These are phyloP conservation scores for Saksenaea oblongispora DNA, from an alignment of 371 early-diverging fungal genomes.

Conservation along the genomic window DNA sequence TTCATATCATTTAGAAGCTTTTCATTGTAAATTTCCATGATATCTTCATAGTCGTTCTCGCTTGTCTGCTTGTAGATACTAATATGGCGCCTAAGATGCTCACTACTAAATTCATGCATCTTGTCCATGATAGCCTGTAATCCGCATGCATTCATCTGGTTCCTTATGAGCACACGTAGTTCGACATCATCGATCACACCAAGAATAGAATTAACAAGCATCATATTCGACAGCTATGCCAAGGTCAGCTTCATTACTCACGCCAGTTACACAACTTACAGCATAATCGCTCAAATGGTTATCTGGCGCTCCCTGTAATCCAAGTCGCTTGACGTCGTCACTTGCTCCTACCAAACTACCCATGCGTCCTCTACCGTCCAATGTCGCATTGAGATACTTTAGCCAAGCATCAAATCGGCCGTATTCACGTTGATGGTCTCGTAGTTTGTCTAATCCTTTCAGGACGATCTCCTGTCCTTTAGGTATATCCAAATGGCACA, in stretches of 20 bases:
- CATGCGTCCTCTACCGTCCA: constrained; percentile 80
- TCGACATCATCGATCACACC: constrained; percentile 80
- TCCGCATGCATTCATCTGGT: constrained; percentile 76
- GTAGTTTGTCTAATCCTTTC: constrained; percentile 66
- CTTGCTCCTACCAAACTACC: constrained; percentile 82
- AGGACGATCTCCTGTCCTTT: constrained; percentile 81
- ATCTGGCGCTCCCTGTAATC: constrained; percentile 61
- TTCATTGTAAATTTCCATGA: constrained; percentile 77
- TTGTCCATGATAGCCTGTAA: constrained; percentile 73
- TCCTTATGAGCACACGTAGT: constrained; percentile 73
- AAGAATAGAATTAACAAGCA: constrained; percentile 81
- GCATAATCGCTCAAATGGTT: constrained; percentile 80
- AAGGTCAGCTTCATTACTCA: background rate
- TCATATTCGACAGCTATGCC: constrained; percentile 71
- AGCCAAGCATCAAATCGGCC: constrained; percentile 85
- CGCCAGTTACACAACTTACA: constrained; percentile 28
- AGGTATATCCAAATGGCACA: constrained; percentile 81
- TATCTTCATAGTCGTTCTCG: constrained; percentile 78
- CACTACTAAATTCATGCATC: constrained; percentile 70
- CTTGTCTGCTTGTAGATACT: constrained; percentile 75
- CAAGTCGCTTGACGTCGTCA: constrained; percentile 69
- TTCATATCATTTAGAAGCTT: constrained; percentile 76
- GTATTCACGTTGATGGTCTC: constrained; percentile 57
- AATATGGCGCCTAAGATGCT: constrained; percentile 74
- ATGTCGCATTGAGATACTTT: constrained; percentile 69